Base-by-base conservation (phyloP, 2,329 filamentous ascomycete genomes). In the Phyllosticta citribraziliensis region DNA sequence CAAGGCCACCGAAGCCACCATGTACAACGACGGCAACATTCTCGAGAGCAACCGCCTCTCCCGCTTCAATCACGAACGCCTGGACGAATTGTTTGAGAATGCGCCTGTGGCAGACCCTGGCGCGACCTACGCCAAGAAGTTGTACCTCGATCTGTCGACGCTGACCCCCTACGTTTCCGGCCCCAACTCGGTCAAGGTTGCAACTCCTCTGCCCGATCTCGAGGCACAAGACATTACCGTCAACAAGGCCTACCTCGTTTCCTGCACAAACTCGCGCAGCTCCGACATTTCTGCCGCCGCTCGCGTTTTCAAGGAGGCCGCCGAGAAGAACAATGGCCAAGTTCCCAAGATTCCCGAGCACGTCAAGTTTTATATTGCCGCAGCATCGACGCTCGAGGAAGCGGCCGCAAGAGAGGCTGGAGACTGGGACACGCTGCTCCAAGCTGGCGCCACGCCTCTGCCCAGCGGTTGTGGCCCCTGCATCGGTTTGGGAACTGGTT, bases 151-250 rank as follows among this genome's bases (percentile, higher is more conserved):
- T 71, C 82, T 97, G 0, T 89, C 88, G 0, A 92, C 90, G 0
- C 81, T 97, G 0, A 88, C 89, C 0, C 92, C 92, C 0, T 92
- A 88, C 61, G 86, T 97, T 10, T 82, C 91, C 0, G 92, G 93
- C 0, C 93, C 93, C 0, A 96, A 97, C 75, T 92, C 88, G 0
- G 91, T 96, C 69, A 97, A 97, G 74, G 78, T 96, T 0, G 85
- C 88, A 0, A 96, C 87, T 0, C 90, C 93, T 0, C 74, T 97
- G 0, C 76, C 79, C 5, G 84, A 93, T 33, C 82, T 97, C 0
- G 87, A 88, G 67, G 70, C 82, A 0, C 79, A 93, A 70, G 76
- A 88, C 65, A 96, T 97, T 72, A 81, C 84, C 56, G 74, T 97
- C 22, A 77, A 97, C 77, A 91, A 88, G 70, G 91, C 89, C 0